Base-by-base conservation (phyloP, 768 basidiomycete species). In the Lyophyllum shimeji region DNA sequence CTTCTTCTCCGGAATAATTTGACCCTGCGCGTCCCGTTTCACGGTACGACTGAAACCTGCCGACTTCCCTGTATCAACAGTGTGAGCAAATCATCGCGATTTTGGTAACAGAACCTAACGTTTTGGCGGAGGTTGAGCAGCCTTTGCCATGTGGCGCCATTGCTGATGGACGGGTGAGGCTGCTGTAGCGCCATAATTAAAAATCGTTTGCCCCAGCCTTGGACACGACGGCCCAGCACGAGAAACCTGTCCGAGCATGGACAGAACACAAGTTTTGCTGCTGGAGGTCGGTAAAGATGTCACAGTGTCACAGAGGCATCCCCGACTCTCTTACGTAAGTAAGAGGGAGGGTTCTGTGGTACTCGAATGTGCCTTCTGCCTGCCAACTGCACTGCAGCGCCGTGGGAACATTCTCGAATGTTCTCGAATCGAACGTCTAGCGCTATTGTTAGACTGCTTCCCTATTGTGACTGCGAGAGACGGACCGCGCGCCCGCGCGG, bases 1-100 rank as follows among this genome's bases (percentile, higher is more conserved):
- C 49, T 58, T 62, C 39, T 63, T 62, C 44, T 56, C 52, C 17
- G 44, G 21, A 2, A 56, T 61, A 3, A 62, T 56, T 15, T 64
- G 34, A 0, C 61, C 60, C 15, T 48, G 56, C 4, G 53, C 52
- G 33, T 64, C 58, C 40, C 56, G 55, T 5, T 60, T 48, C 0
- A 55, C 53, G n/a, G 50, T 52, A 37, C 52, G 39, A 40, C n/a
- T 31, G 9, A 47, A 46, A 11, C 40, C 46, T 34, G 34, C 23
- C 18, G 59, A 53, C 23, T 44, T 55, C 24, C 31, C 60, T 29
- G 29, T 61, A 37, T 39, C 29, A 21, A 21, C 18, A 1, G 4
- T 6, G 17, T 2, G 42, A 29, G 31, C 20, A 1, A 33, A 34
- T 13, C 2, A 13, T 23, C 20, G 34, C 31, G 18, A 8, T 27